A percentile compares a stretch with the other conserved stretches of the same genome.
These are phyloP conservation scores for Erythrobasidium hasegawianum DNA, from an alignment of 1,284 basidiomycete species.

Conservation along the genomic window DNA sequence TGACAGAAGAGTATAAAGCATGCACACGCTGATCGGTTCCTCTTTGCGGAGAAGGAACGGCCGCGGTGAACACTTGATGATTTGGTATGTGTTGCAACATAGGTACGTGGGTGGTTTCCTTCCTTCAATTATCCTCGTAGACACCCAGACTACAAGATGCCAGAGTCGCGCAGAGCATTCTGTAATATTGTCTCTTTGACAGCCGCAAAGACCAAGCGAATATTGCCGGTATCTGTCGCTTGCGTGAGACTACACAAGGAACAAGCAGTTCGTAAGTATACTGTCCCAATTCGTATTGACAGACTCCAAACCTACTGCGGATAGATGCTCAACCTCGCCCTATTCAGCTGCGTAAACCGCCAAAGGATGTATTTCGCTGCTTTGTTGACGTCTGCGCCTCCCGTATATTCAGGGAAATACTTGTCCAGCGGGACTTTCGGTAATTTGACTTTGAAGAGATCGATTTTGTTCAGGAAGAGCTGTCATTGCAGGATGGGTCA, in stretches of 20 bases:
- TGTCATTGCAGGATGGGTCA: not conserved
- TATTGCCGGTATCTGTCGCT: conserved; percentile 59
- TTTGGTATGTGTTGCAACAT: no score
- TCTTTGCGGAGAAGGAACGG: no score
- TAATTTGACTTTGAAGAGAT: conserved; percentile 77
- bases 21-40: no score
- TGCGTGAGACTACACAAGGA: conserved; percentile 54
- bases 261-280: not conserved
- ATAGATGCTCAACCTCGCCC: conserved; percentile 80
- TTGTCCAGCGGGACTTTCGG: conserved; percentile 78
- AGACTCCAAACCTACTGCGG: conserved; percentile 57
- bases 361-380: conserved; percentile 97
- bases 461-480: conserved; percentile 48
- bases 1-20: no score
- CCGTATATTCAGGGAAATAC: conserved; percentile 87
- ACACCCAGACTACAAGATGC: conserved; percentile 58
- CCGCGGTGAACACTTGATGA: no score
- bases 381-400: conserved; percentile 91
- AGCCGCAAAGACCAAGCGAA: conserved; percentile 88
- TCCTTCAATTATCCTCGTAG: no score
- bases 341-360: conserved; percentile 93
- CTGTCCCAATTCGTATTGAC: not conserved
- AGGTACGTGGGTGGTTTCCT: no score
- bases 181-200: conserved; percentile 97
- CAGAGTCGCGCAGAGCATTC: conserved; percentile 77